phyloP scores from a whole-genome alignment of 345 rosid genomes.

The Tarenaya hassleriana region DNA sequence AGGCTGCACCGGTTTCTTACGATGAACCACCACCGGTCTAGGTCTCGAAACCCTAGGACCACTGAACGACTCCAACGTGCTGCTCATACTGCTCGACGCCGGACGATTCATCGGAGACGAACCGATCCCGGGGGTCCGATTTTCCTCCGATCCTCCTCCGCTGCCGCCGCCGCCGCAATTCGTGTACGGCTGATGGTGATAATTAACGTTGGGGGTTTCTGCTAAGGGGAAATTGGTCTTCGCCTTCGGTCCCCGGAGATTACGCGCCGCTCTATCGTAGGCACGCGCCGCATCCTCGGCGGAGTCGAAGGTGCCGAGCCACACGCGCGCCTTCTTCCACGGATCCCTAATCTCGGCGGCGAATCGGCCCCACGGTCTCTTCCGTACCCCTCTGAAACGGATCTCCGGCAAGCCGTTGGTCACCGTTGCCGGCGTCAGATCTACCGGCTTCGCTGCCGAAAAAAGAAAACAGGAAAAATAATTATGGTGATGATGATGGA shows the following conservation, averaged over 20 bases:
- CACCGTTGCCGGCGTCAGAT: too few species aligned
- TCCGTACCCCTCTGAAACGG: slow-evolving; percentile 63
- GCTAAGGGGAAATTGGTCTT: slow-evolving; percentile 67
- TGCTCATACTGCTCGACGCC: slow-evolving; percentile 82
- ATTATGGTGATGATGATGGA: slow-evolving; percentile 5
- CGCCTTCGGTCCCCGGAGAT: slow-evolving; percentile 82
- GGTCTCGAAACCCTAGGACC: slow-evolving; percentile 52
- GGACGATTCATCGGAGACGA: slow-evolving; percentile 42
- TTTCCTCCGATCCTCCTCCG: slow-evolving; percentile 34
- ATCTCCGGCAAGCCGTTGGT: too few species aligned
- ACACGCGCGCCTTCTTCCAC: slow-evolving; percentile 67
- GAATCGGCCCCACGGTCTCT: slow-evolving; percentile 86
- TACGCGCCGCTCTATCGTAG: slow-evolving; percentile 76
- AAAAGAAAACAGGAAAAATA: slow-evolving; percentile 6
- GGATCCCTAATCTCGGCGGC: slow-evolving; percentile 99
- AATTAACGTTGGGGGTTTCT: neutral
- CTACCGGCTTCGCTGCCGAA: too few species aligned
- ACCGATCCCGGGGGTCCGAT: slow-evolving; percentile 13
- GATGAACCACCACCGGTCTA: slow-evolving; percentile 12
- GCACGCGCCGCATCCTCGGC: slow-evolving; percentile 92
- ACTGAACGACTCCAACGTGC: slow-evolving; percentile 90
- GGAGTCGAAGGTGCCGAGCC: too few species aligned
- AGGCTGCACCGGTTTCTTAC: slow-evolving; percentile 42
- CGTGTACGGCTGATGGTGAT: slow-evolving; percentile 22
- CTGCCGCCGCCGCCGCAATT: slow-evolving; percentile 13